Percentiles rank a stretch among this genome's conserved stretches.
Evolutionary conservation across 2,329 filamentous ascomycete genomes (phyloP).

Genomic region (Penicillium sp.): DNA sequence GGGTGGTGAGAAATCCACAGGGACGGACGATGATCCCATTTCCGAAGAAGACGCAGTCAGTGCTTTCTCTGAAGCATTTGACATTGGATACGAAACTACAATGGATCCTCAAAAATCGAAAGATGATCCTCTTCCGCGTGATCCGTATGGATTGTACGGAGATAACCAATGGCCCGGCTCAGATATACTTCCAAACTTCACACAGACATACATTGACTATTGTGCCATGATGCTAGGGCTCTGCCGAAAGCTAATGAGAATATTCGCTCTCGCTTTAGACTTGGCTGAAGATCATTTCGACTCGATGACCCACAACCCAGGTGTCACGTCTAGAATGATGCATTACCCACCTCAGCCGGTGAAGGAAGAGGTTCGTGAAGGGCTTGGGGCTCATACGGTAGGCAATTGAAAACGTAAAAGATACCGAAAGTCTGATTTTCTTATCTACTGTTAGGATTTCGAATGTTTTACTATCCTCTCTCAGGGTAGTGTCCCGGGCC

Average conservation of each 20-base stretch:
- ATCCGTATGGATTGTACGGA: constrained; percentile 22
- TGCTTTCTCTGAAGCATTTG: constrained; percentile 26
- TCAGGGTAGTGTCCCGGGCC: constrained; percentile 39
- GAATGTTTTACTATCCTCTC: constrained; percentile 44
- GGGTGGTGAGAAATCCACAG: constrained; percentile 19
- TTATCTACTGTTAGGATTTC: constrained; percentile 28
- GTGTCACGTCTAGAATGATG: constrained; percentile 41
- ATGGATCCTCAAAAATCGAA: constrained; percentile 15
- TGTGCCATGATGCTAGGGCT: constrained; percentile 17
- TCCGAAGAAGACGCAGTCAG: constrained; percentile 8
- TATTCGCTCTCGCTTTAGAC: constrained; percentile 42
- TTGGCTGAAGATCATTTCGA: constrained; percentile 40
- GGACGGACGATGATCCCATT: constrained; percentile 15
- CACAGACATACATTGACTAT: constrained; percentile 18
- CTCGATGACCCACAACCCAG: constrained; percentile 31
- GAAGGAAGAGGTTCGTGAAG: constrained; percentile 35
- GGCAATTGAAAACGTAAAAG: background rate
- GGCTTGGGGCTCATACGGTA: constrained; percentile 44
- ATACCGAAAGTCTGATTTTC: background rate
- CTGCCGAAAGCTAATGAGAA: constrained; percentile 30
- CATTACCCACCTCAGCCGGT: constrained; percentile 42
- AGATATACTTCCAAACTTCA: constrained; percentile 17
- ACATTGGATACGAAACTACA: constrained; percentile 27
- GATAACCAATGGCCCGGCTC: constrained; percentile 26
- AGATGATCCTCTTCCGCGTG: constrained; percentile 12